Conservation (phyloP, 202 grass and related monocot genomes). For the Musa balbisiana region DNA sequence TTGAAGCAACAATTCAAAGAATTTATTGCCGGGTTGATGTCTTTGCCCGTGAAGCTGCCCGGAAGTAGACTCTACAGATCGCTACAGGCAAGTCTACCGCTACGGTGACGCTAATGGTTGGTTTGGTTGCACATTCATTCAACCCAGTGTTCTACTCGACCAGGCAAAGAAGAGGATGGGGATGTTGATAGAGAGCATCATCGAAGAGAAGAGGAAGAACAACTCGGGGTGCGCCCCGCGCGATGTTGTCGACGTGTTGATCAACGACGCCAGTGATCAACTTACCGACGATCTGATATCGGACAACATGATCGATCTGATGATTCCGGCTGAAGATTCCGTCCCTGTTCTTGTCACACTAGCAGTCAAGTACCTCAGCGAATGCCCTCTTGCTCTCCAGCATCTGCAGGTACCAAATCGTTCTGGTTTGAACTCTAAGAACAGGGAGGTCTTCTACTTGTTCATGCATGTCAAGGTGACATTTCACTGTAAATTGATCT, state of each 20-base stretch:
- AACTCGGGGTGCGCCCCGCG: not conserved
- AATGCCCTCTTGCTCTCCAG: conserved; percentile 69
- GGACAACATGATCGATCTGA: conserved; percentile 96
- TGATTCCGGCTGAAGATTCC: conserved; percentile 97
- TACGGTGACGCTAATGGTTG: not conserved
- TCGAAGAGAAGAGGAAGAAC: conserved; percentile 62
- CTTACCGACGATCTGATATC: conserved; percentile 90
- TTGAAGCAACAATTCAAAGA: conserved; percentile 90
- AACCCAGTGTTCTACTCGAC: not conserved
- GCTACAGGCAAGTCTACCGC: conserved; percentile 39
- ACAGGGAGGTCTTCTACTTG: not conserved
- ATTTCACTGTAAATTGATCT: too few species aligned
- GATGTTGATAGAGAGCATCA: conserved; percentile 64
- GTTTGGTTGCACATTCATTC: not conserved
- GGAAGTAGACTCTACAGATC: conserved; percentile 82
- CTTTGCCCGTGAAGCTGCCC: conserved; percentile 84
- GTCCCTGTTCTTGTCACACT: conserved; percentile 91
- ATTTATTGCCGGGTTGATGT: conserved; percentile 96
- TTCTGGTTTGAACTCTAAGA: too few species aligned
- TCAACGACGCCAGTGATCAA: conserved; percentile 41
- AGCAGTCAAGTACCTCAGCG: conserved; percentile 84
- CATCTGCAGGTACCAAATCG: conserved; percentile 51
- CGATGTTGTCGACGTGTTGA: conserved; percentile 73
- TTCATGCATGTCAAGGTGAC: not conserved
- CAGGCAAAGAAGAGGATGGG: conserved; percentile 98